phyloP scores from a whole-genome alignment of 2,329 filamentous ascomycete species.

The Xylariales sp. region DNA sequence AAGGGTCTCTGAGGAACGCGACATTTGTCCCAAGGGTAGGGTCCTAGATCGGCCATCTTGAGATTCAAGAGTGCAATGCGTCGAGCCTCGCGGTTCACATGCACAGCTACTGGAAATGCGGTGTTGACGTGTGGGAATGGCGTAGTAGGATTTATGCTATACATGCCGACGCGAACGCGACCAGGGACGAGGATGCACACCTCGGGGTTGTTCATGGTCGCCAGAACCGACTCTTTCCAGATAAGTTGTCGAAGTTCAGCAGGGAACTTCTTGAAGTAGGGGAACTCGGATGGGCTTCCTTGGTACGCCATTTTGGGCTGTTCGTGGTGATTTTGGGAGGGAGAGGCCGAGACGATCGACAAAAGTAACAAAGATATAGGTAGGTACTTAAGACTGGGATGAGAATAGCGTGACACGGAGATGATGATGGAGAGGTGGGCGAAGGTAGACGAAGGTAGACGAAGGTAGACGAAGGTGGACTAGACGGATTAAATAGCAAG shows the following conservation, averaged over 20 bases:
- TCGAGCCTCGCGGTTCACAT: slow-evolving; percentile 35
- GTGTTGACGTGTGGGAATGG: slow-evolving; percentile 28
- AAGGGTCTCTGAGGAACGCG: slow-evolving; percentile 31
- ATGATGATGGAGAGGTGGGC: too few species aligned
- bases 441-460: too few species aligned
- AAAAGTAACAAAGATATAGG: too few species aligned
- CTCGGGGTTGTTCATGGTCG: slow-evolving; percentile 26
- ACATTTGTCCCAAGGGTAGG: slow-evolving; percentile 18
- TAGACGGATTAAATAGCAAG: too few species aligned
- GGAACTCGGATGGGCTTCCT: slow-evolving; percentile 6
- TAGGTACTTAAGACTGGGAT: too few species aligned
- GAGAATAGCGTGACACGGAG: too few species aligned
- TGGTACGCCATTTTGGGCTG: neutral
- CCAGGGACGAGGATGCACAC: slow-evolving; percentile 28
- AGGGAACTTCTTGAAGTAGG: slow-evolving; percentile 33
- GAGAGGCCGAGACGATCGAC: neutral
- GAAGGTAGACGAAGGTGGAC: too few species aligned
- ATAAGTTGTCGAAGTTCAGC: slow-evolving; percentile 39
- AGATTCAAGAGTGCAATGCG: slow-evolving; percentile 2
- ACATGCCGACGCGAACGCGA: neutral
- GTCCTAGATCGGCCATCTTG: neutral
- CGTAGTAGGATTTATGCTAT: neutral
- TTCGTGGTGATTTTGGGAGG: neutral
- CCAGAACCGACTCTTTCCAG: slow-evolving; percentile 32
- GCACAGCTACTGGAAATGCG: slow-evolving; percentile 31